Base-by-base conservation (phyloP, 768 basidiomycete genomes). In the Suillus discolor region DNA sequence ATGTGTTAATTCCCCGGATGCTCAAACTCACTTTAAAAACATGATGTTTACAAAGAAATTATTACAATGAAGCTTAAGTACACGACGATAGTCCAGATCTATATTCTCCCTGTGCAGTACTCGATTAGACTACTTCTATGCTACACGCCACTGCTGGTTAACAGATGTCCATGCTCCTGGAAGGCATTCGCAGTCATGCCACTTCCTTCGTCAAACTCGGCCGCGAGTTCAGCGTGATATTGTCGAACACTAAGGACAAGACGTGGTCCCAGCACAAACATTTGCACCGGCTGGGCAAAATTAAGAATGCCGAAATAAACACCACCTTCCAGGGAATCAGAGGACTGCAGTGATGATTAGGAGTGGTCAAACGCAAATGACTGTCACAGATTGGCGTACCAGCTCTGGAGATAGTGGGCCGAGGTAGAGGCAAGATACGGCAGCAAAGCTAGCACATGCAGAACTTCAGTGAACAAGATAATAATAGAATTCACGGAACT, bases 211-310 rank as follows among this genome's bases (percentile, higher is more conserved):
- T 25, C 47, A 49, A n/a, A 49, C n/a, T 25, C 23, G 47, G 23
- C 47, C 23, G 23, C 12, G 12, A 23, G 23, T 25, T 49, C 6
- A 13, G 23, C 47, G 12, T 49, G 23, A 49, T 49, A 49, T 25
- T 49, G 4, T 49, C 47, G 47, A 49, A 49, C 18, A 6, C 47
- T 49, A 49, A 49, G 47, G 12, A 49, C 13, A 5, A 49, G 47
- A 25, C 47, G 47, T 49, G 47, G 47, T 49, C 47, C 47, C 12
- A 49, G n/a, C 47, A 49, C 47, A 49, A 49, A 49, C 47, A 49
- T 49, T 49, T 49, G 47, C 13, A 49, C 23, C 2, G 23, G 23
- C 23, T 49, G n/a, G 12, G 23, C 18, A 12, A 25, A 6, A 49
- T 49, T 13, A 23, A 49, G 47, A 23, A 49, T 15, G 23, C 23